Percentiles rank a stretch among this genome's conserved stretches.
These are phyloP conservation scores for Gonapodya prolifera DNA, from an alignment of 192 early-diverging fungal genomes.

Conservation along the genomic window DNA sequence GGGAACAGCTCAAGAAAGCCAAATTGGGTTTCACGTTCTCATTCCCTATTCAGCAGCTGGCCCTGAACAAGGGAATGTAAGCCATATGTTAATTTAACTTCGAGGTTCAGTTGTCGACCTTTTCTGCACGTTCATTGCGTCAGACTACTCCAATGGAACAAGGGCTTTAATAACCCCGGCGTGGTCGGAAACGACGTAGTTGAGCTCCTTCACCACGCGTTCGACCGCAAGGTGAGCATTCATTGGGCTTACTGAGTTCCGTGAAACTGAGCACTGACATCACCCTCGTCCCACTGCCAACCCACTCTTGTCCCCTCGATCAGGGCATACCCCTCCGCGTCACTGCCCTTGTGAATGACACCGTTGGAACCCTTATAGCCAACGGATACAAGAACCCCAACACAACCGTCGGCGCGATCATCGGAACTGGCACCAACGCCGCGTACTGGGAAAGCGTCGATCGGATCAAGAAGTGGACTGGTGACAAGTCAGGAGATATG, in stretches of 20 bases:
- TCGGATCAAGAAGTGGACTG: conserved; percentile 63
- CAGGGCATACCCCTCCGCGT: too few relatives aligned
- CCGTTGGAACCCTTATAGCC: conserved; percentile 85
- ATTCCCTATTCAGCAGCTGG: conserved; percentile 81
- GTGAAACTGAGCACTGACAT: too few relatives aligned
- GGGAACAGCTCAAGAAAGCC: conserved; percentile 1
- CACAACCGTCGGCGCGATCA: conserved; percentile 73
- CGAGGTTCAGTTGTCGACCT: too few relatives aligned
- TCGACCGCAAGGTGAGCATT: conserved; percentile 57
- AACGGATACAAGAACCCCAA: conserved; percentile 77
- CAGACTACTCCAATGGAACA: conserved; percentile 55
- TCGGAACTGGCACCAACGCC: conserved; percentile 94
- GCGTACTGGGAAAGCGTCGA: conserved; percentile 75
- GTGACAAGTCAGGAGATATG: conserved; percentile 22
- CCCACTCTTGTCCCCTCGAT: too few relatives aligned
- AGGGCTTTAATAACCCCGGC: conserved; percentile 69
- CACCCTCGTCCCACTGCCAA: too few relatives aligned
- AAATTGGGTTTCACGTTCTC: conserved; percentile 90
- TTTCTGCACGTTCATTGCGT: too few relatives aligned
- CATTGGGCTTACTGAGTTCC: too few relatives aligned
- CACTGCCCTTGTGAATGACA: conserved; percentile 88
- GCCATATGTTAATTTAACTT: too few relatives aligned
- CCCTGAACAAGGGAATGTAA: conserved; percentile 15
- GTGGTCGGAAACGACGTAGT: conserved; percentile 76
- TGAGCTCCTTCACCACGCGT: conserved; percentile 66